A percentile compares a stretch with the other conserved stretches of the same genome.
These are phyloP conservation scores for Drosera capensis DNA, from an alignment of 148 eudicot species.

Conservation along the genomic window DNA sequence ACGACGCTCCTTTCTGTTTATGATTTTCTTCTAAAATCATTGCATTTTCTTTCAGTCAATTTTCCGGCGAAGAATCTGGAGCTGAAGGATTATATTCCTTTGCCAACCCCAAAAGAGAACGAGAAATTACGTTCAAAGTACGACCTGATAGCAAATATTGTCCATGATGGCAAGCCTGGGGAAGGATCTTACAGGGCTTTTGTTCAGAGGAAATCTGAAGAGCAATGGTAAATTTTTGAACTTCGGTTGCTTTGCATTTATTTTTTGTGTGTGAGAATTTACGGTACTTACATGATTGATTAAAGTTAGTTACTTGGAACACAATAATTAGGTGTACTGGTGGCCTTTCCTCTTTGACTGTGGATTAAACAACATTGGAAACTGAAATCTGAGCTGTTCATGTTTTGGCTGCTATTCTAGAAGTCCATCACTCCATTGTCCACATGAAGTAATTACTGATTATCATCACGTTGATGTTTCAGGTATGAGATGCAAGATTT, in stretches of 20 bases:
- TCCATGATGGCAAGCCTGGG: conserved; percentile 95
- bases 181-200: conserved; percentile 93
- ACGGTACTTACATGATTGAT: too few relatives aligned
- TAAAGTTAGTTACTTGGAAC: too few relatives aligned
- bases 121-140: conserved; percentile 72
- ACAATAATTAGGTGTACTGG: too few relatives aligned
- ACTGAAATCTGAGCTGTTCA: too few relatives aligned
- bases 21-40: conserved; percentile 3
- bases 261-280: too few relatives aligned
- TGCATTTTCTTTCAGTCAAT: conserved; percentile 34
- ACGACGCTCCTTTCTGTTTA: too few relatives aligned
- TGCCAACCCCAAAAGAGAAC: conserved; percentile 47
- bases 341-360: too few relatives aligned
- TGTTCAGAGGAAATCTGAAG: conserved; percentile 96
- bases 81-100: conserved; percentile 90
- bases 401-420: too few relatives aligned
- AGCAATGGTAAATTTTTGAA: conserved; percentile 48
- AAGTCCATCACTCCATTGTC: too few relatives aligned
- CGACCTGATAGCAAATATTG: conserved; percentile 86
- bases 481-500: conserved; percentile 99
- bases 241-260: background rate
- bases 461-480: background rate
- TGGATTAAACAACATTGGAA: too few relatives aligned
- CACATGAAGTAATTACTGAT: too few relatives aligned
- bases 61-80: conserved; percentile 97